Conservation (phyloP, 345 rosid species). For the Arabidopsis suecica region DNA sequence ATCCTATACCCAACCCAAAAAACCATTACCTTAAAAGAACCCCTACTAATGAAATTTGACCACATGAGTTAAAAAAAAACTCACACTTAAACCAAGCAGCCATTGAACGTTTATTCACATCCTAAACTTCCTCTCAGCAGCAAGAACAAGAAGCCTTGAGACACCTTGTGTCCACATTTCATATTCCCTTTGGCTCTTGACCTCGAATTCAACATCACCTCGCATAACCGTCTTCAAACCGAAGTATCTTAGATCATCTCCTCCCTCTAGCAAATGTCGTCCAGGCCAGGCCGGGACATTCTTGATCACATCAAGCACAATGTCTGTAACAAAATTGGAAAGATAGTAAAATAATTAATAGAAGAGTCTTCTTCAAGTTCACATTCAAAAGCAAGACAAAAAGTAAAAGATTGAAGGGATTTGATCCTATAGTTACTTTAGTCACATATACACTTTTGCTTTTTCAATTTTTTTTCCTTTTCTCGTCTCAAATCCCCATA, state of each 20-base stretch:
- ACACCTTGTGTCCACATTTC: slow-evolving; percentile 96
- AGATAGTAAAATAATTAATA: not conserved
- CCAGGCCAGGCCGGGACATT: slow-evolving; percentile 94
- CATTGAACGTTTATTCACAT: slow-evolving; percentile 43
- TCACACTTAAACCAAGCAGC: slow-evolving; percentile 34
- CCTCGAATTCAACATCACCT: slow-evolving; percentile 84
- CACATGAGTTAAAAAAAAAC: slow-evolving; percentile 40
- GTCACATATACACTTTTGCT: slow-evolving; percentile 36
- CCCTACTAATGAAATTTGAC: slow-evolving; percentile 20
- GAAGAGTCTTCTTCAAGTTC: slow-evolving; percentile 40
- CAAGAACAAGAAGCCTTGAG: slow-evolving; percentile 73
- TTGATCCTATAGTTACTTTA: slow-evolving; percentile 56
- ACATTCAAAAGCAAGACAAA: slow-evolving; percentile 42
- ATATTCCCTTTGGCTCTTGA: slow-evolving; percentile 77
- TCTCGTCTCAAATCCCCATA: slow-evolving; percentile 94
- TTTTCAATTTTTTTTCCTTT: slow-evolving; percentile 8
- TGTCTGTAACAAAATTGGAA: slow-evolving; percentile 55
- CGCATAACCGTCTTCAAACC: slow-evolving; percentile 73
- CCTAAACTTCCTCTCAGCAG: slow-evolving; percentile 72
- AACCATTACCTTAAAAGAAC: slow-evolving; percentile 29
- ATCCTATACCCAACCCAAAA: slow-evolving; percentile 40
- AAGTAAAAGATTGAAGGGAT: slow-evolving; percentile 45
- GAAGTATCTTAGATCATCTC: slow-evolving; percentile 81
- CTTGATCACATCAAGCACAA: slow-evolving; percentile 82
- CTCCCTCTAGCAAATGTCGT: slow-evolving; percentile 89